Evolutionary conservation across 495 filamentous ascomycete species (phyloP).

Genomic region (Neurospora sp.): DNA sequence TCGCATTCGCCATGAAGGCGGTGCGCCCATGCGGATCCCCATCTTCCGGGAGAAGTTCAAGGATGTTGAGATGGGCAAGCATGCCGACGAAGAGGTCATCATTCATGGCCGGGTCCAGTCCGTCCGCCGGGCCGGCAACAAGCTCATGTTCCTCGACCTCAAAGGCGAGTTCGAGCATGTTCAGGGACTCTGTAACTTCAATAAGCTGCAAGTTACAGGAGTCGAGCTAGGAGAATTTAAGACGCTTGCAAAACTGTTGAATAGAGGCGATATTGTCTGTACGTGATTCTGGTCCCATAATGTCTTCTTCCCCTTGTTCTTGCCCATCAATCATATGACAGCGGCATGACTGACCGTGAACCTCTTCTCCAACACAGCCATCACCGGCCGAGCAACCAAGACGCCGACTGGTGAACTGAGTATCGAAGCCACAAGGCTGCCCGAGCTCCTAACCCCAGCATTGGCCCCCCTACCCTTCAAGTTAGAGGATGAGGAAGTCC

Average conservation of each 20-base stretch:
- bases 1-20: constrained; percentile 18
- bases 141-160: constrained; percentile 78
- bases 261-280: constrained; percentile 66
- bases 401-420: constrained; percentile 71
- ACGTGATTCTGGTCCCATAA: constrained; percentile 38
- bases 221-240: constrained; percentile 39
- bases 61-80: constrained; percentile 12
- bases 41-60: constrained; percentile 29
- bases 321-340: neutral
- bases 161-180: constrained; percentile 56
- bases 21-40: constrained; percentile 24
- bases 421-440: constrained; percentile 54
- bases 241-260: constrained; percentile 44
- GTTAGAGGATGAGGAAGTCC: constrained; percentile 54
- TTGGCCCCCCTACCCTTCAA: constrained; percentile 62
- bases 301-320: constrained; percentile 12
- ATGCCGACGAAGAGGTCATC: constrained; percentile 31
- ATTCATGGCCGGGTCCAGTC: constrained; percentile 38
- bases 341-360: neutral
- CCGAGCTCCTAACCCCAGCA: constrained; percentile 63
- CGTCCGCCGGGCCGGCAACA: constrained; percentile 41
- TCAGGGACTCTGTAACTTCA: constrained; percentile 64
- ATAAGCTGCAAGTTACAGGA: constrained; percentile 36
- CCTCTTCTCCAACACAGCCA: constrained; percentile 20
- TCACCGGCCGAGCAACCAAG: constrained; percentile 62